Percentiles rank a stretch among this genome's conserved stretches.
phyloP scores from a whole-genome alignment of 306 rosid species.

The Argentina anserina region DNA sequence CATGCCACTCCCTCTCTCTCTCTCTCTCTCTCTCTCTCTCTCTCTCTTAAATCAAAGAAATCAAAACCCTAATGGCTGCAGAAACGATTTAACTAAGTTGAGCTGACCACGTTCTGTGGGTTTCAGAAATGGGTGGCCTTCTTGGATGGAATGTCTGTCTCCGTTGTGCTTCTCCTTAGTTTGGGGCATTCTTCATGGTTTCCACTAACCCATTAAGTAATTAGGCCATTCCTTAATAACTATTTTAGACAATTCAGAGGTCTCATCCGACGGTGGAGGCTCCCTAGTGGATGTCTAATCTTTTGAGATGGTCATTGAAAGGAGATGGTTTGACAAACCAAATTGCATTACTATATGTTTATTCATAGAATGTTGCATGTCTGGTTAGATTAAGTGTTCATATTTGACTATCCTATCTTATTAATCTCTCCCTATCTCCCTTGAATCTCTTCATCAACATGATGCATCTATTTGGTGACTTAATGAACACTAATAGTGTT shows the following conservation, averaged over 20 bases:
- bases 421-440: neutral
- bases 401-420: neutral
- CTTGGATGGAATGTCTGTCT: slow-evolving; percentile 6
- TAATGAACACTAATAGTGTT: neutral
- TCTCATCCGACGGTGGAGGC: neutral
- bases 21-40: neutral
- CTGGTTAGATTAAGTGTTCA: neutral
- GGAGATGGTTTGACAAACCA: neutral
- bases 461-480: neutral
- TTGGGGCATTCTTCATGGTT: slow-evolving; percentile 1
- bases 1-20: neutral
- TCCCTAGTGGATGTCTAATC: neutral
- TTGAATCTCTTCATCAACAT: neutral
- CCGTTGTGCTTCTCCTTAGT: neutral
- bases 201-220: neutral
- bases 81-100: neutral
- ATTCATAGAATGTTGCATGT: neutral
- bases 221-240: neutral
- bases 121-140: neutral
- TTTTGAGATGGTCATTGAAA: neutral
- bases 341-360: neutral
- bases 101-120: slow-evolving; percentile 3
- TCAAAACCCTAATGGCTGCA: neutral
- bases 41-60: neutral
- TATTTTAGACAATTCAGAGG: neutral